Evolutionary conservation across 73 alveolate genomes (phyloP), one percentile per base, ranked within the genome.

Genomic region (Blepharisma japonicum): DNA sequence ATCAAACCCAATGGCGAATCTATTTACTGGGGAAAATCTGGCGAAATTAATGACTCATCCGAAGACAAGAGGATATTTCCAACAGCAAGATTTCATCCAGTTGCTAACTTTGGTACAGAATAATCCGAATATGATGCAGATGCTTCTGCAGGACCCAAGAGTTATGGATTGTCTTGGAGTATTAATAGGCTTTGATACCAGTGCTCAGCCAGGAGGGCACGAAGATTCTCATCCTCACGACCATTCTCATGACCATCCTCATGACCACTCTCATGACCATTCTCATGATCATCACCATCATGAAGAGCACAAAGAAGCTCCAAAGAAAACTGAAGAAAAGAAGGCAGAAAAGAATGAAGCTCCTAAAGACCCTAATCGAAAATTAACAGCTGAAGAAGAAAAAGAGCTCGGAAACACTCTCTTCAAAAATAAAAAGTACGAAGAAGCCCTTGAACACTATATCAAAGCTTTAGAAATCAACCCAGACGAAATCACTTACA

Each of bases 321-420:
- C 81, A 72, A 76, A 79, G 83, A 88, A 86, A 80, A 88, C 38
- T 45, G 83, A 85, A 83, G 81, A 77, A 80, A 81, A 77, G 88
- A 89, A 86, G 81, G 83, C 71, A 55, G 92, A 67, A 78, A n/a
- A 20, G 51, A 9, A 71, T 45, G 48, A 6, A 11, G 54, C 47
- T 47, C 76, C 87, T 25, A n/a, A 77, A 56, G 50, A 49, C n/a
- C 21, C 48, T 55, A 77, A 77, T 55, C 48, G 51, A 32, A 77
- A 6, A 72, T 54, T 8, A 0, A 83, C 74, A 56, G 98, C 95
- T 49, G 98, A 95, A 84, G 84, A 81, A 77, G 70, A 61, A 39
- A 95, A 94, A 81, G 85, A 87, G 55, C 83, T 81, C 72, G 99
- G 99, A 45, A 95, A 95, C 87, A 94, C 82, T 23, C 85, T 71